Base-by-base conservation (phyloP, 2,329 filamentous ascomycete species). In the Trichophyton mentagrophytes region DNA sequence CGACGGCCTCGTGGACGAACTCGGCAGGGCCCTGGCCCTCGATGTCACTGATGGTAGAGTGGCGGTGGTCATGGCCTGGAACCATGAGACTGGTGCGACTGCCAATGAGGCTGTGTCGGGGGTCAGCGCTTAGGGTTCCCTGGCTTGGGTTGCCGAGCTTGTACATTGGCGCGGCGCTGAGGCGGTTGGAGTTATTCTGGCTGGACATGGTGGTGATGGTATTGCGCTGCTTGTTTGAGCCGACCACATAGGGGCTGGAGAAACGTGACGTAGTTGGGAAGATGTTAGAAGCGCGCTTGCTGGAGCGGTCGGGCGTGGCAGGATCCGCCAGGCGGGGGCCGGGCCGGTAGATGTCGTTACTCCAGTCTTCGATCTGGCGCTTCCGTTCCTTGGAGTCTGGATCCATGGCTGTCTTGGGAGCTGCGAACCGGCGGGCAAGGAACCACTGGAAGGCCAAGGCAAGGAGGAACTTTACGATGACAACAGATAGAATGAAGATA, bases 401-500 rank as follows among this genome's bases (percentile, higher is more conserved):
- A 15, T 84, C 85, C 72, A 95, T 86, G 1, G 89, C 92, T 0
- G 92, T 95, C 74, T 89, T 96, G 56, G 82, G 77, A 0, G 92
- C 89, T 2, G 87, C 91, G 70, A 92, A 97, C 65, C 86, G 86
- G 66, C 87, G 86, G 71, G 88, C 88, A 66, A 97, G 80, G 75
- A 99, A 96, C 95, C 95, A 99, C 70, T 96, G 90, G 78, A 99
- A 99, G 62, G 92, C 74, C 51, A 97, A 71, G 9, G 93, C 93
- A 58, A 99, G 82, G n/a, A 87, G 70, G 70, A 99, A 99, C 66
- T 95, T 92, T 64, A 87, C 82, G 15, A 82, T 70, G 3, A 99
- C 95, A 58, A 99, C 90, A 3, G 90, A 85, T 62, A 99, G 76
- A 75, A 99, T 99, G 73, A 99, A 89, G 60, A 87, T 85, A 65